A percentile compares a stretch with the other conserved stretches of the same genome.
Conservation (phyloP, 1,284 basidiomycete genomes). For the Amylostereum chailletii region DNA sequence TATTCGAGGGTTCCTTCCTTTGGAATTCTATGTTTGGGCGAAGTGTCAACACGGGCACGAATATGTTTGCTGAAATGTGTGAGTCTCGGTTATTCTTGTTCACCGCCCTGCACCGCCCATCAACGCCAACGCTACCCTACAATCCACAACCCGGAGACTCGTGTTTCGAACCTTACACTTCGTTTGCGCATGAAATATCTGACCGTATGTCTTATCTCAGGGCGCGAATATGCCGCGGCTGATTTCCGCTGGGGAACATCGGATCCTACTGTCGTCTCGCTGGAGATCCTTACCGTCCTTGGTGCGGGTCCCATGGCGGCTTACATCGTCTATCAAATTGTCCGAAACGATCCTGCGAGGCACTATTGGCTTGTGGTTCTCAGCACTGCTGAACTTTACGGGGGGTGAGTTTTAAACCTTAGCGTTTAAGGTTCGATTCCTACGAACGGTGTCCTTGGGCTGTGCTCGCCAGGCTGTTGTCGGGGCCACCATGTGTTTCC, state of each 20-base stretch:
- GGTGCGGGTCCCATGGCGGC: slow-evolving; percentile 66
- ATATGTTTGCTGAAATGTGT: slow-evolving; percentile 73
- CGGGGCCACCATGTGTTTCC: too few relatives aligned
- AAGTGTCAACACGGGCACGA: slow-evolving; percentile 59
- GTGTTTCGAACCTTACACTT: not conserved
- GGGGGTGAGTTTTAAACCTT: slow-evolving; percentile 39
- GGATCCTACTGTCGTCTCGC: slow-evolving; percentile 71
- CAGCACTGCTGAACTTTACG: slow-evolving; percentile 69
- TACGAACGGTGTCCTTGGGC: too few relatives aligned
- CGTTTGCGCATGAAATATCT: not conserved
- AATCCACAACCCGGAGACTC: too few relatives aligned
- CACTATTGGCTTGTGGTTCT: slow-evolving; percentile 78
- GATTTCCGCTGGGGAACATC: slow-evolving; percentile 74
- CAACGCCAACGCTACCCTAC: too few relatives aligned
- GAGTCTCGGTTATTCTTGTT: slow-evolving; percentile 19
- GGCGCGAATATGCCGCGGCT: slow-evolving; percentile 65
- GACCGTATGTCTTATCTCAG: slow-evolving; percentile 17
- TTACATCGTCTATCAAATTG: slow-evolving; percentile 59
- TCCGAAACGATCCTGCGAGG: slow-evolving; percentile 53
- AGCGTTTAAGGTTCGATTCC: too few relatives aligned
- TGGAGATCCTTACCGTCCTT: slow-evolving; percentile 76
- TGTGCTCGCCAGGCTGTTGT: too few relatives aligned
- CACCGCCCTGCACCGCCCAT: not conserved
- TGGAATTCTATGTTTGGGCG: slow-evolving; percentile 67
- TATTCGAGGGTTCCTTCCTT: slow-evolving; percentile 71